phyloP scores from a whole-genome alignment of 345 rosid species.

The Nephelium lappaceum region DNA sequence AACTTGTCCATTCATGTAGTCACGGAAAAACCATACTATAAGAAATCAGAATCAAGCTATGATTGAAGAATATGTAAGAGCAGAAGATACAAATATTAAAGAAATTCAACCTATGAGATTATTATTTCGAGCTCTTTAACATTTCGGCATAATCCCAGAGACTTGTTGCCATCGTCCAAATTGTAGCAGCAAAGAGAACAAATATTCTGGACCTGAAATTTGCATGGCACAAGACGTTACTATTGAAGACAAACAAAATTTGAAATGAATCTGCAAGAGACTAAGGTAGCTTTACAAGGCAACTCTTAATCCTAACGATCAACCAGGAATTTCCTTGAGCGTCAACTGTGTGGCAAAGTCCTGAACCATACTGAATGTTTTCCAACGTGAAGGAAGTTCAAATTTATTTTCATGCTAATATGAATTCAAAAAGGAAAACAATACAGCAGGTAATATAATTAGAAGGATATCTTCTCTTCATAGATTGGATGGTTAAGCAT shows the following conservation, averaged over 20 bases:
- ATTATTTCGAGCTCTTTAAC: neutral
- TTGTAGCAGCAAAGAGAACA: conserved; percentile 13
- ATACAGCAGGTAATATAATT: neutral
- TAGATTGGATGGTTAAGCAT: conserved; percentile 86
- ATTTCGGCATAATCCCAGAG: neutral
- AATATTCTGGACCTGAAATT: conserved; percentile 2
- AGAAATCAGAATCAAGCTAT: neutral
- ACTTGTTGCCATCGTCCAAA: neutral
- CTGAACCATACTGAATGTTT: conserved; percentile 67
- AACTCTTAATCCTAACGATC: conserved; percentile 14
- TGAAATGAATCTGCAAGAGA: neutral
- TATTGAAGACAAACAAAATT: neutral
- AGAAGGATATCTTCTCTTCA: conserved; percentile 88
- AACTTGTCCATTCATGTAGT: neutral
- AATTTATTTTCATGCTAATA: neutral
- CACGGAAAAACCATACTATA: neutral
- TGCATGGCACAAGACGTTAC: neutral
- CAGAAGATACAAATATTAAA: neutral
- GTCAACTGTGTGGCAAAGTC: conserved; percentile 53
- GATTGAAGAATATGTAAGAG: neutral
- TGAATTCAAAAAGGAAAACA: neutral
- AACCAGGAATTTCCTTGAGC: conserved; percentile 34
- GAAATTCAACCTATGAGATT: neutral
- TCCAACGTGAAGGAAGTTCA: conserved; percentile 49
- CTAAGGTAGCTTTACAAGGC: neutral